Conservation (phyloP, 495 filamentous ascomycete species). For the Elaphomyces granulatus region DNA sequence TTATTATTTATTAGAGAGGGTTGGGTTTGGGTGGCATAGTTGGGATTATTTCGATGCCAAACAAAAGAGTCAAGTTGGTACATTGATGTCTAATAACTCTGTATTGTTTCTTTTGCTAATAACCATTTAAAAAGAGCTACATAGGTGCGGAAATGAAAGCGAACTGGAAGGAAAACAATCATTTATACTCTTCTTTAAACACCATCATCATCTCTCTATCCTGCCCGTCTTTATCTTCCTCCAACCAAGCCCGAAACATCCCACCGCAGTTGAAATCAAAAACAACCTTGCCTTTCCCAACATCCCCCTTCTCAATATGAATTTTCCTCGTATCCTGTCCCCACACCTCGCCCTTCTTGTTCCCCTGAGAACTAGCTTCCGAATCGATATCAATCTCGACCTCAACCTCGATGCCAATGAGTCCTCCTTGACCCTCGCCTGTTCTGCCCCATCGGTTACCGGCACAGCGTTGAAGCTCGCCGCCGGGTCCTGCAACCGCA, state of each 20-base stretch:
- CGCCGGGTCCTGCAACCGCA: slow-evolving; percentile 51
- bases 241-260: slow-evolving; percentile 75
- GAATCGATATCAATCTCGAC: slow-evolving; percentile 13
- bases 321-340: slow-evolving; percentile 18
- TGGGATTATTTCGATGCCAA: no score
- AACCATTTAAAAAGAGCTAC: no score
- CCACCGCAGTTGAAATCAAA: slow-evolving; percentile 78
- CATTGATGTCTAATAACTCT: no score
- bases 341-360: slow-evolving; percentile 6
- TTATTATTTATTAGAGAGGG: no score
- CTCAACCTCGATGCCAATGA: slow-evolving; percentile 69
- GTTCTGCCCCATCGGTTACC: slow-evolving; percentile 60
- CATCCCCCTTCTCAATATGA: slow-evolving; percentile 18
- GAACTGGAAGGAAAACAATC: no score
- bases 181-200: slow-evolving; percentile 35
- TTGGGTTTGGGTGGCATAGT: no score
- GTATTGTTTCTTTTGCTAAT: no score
- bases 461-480: slow-evolving; percentile 64
- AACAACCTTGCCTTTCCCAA: slow-evolving; percentile 37
- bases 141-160: no score
- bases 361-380: not conserved
- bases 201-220: slow-evolving; percentile 44
- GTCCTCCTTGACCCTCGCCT: slow-evolving; percentile 71
- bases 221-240: slow-evolving; percentile 50
- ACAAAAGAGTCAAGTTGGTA: no score